A percentile compares a stretch with the other conserved stretches of the same genome.
These are phyloP conservation scores for Lotus japonicus DNA, from an alignment of 306 rosid genomes.

Conservation along the genomic window DNA sequence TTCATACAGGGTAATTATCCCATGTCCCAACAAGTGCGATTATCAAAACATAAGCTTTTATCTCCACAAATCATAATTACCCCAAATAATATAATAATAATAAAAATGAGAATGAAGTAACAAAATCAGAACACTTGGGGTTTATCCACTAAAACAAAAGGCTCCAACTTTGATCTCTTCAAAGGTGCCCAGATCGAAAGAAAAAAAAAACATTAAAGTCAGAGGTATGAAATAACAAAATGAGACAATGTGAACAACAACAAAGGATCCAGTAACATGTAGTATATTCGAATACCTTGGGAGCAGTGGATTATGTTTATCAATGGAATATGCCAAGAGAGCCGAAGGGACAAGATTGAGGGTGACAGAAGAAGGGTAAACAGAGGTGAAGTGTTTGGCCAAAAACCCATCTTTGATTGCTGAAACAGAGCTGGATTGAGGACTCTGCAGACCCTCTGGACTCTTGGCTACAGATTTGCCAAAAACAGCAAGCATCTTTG, in stretches of 20 bases:
- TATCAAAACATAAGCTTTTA: no score
- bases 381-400: conserved; percentile 48
- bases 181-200: background rate
- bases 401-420: conserved; percentile 63
- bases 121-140: background rate
- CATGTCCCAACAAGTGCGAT: no score
- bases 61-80: no score
- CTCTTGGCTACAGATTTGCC: conserved; percentile 68
- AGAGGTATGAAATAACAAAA: background rate
- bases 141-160: background rate
- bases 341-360: conserved; percentile 52
- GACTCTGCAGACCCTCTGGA: conserved; percentile 64
- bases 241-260: background rate
- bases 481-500: conserved; percentile 70
- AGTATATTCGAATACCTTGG: conserved; percentile 71
- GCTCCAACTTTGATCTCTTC: conserved; percentile 5
- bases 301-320: conserved; percentile 57
- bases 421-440: conserved; percentile 42
- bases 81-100: no score
- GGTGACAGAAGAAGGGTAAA: conserved; percentile 54
- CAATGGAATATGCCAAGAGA: conserved; percentile 45
- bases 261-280: background rate
- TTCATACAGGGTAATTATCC: no score
- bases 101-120: no score
- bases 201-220: no score